Evolutionary conservation across 1,284 basidiomycete genomes (phyloP), one percentile per base, ranked within the genome.

Genomic region (Neonothopanus nambi): DNA sequence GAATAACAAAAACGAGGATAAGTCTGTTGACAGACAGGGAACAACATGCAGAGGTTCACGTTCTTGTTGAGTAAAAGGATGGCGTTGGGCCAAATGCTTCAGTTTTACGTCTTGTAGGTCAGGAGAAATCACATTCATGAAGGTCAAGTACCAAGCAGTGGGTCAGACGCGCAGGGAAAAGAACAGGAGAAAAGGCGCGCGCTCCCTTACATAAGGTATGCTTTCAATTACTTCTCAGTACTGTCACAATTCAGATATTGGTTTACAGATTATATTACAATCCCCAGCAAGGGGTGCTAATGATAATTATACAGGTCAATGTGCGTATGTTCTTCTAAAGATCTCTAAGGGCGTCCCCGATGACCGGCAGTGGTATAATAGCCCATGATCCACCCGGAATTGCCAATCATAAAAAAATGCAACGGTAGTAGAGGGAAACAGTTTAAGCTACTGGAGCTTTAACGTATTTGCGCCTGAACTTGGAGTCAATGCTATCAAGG

Each of bases 381-480:
- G 30, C 30, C 30, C 8, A 33, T 33, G 30, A 33, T 33, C 30
- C 30, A 33, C 5, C 26, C 26, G 30, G 30, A 33, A 33, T 11
- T 11, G 30, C 30, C n/a, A 5, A 43, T 8, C 7, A 43, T 23
- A 11, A 8, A 18, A 24, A n/a, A 43, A 43, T n/a, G 21, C 41
- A 24, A 43, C 20, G 41, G 8, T 21, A 24, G 36, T 15, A 40
- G 17, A 39, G 21, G n/a, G 18, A 23, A 24, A 35, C 42, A 7
- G 8, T 36, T 72, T 63, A 77, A 56, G 70, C 79, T n/a, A 70
- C 51, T 12, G 81, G 79, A 21, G 79, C 78, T 42, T 77, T 74
- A 52, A 75, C 70, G 74, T 99, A 99, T 69, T 90, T 93, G 68
- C 96, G 84, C 65, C 97, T 82, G 84, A 89, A 97, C 76, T 95